These are phyloP conservation scores for Primulina tabacum DNA, from an alignment of 257 asterid species.

Conservation along the genomic window DNA sequence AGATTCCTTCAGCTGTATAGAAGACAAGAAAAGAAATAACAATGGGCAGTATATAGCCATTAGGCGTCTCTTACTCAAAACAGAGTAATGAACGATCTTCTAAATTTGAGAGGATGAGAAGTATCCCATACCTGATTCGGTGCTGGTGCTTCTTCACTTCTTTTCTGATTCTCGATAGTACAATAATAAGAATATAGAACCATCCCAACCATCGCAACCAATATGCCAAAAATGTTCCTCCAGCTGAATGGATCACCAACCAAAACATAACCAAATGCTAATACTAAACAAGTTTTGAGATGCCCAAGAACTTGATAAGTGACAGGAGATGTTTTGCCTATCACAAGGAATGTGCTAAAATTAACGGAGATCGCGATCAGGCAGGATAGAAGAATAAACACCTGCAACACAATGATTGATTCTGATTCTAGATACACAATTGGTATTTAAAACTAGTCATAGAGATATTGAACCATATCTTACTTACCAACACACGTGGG, in stretches of 20 bases:
- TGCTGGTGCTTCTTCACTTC: constrained; percentile 23
- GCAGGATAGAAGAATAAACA: constrained; percentile 56
- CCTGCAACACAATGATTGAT: constrained; percentile 34
- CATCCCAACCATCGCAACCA: constrained; percentile 60
- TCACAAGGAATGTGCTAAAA: constrained; percentile 68
- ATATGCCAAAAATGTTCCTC: constrained; percentile 57
- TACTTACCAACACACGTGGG: constrained; percentile 64
- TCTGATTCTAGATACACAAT: constrained; percentile 1
- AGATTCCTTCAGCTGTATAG: constrained; percentile 2
- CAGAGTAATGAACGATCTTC: not conserved
- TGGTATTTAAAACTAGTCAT: constrained; percentile 9
- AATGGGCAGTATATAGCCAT: not conserved
- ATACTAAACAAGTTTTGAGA: constrained; percentile 64
- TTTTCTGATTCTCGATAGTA: constrained; percentile 46
- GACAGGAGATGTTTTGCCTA: constrained; percentile 71
- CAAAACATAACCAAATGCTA: constrained; percentile 57
- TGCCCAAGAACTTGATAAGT: constrained; percentile 78
- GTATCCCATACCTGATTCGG: not conserved
- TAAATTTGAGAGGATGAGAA: not conserved
- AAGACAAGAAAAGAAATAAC: not conserved
- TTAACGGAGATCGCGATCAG: constrained; percentile 61
- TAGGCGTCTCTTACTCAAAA: not conserved
- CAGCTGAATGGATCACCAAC: constrained; percentile 64
- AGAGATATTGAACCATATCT: not conserved
- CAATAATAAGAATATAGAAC: constrained; percentile 54